Base-by-base conservation (phyloP, 1,139 yeast genomes). In the Meyerozyma elateridarum region DNA sequence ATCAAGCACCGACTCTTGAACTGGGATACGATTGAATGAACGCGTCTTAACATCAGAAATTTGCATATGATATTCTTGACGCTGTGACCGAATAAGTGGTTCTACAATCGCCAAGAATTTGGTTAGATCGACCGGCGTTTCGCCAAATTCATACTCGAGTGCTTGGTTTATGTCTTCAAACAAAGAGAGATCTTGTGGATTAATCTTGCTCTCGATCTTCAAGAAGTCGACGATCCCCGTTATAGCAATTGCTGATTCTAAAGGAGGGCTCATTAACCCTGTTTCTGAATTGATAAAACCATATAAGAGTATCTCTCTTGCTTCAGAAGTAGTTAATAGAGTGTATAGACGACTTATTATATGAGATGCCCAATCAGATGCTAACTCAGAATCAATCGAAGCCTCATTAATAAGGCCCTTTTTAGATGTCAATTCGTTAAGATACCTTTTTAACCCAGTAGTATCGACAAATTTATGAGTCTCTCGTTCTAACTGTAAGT, bases 191-290 rank as follows among this genome's bases (percentile, higher is more conserved):
- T 52, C 51, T 25, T 34, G 11, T 49, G 40, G 18, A 36, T 46
- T 35, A 2, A 36, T 15, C 1, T 29, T 21, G 30, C 53, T 46
- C 6, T 34, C 31, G 2, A 64, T 33, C 39, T 34, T 40, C 9
- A 81, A 43, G 35, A 70, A 66, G 49, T 82, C 91, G 15, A 80
- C 68, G 2, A 81, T 58, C 1, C 88, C 89, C 46, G 84, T 77
- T 4, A 79, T 62, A 15, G 78, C 51, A 1, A 72, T 58, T 28
- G 54, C 56, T 7, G 50, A 42, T 1, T 44, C 39, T n/a, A n/a
- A n/a, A 9, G 36, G 33, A n/a, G 29, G 39, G n/a, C n/a, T 28
- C 29, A n/a, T 15, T 21, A 6, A 7, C 20, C 15, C 21, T 15
- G 37, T 37, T 0, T 48, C 37, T 1, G 61, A 39, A 42, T 71